Conservation (phyloP, 1,284 basidiomycete genomes). For the Nidula niveotomentosa region DNA sequence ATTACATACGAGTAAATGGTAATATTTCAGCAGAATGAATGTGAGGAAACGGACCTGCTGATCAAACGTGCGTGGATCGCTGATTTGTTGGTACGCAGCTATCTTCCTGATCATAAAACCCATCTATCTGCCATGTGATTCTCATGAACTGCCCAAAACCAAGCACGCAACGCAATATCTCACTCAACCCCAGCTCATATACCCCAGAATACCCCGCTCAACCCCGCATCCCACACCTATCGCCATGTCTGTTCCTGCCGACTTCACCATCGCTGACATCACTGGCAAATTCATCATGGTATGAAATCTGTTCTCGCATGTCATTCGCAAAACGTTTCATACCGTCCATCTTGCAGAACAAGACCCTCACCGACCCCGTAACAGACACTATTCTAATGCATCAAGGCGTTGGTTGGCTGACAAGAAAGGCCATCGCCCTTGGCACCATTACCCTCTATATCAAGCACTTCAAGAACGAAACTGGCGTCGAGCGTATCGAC, state of each 20-base stretch:
- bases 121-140: conserved; percentile 2
- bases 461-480: conserved; percentile 60
- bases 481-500: conserved; percentile 56
- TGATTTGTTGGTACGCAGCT: too few species aligned
- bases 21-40: too few species aligned
- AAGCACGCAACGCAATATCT: background rate
- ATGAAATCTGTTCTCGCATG: conserved; percentile 6
- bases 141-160: background rate
- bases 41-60: too few species aligned
- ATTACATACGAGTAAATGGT: too few species aligned
- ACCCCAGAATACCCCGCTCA: background rate
- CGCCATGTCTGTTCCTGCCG: conserved; percentile 39
- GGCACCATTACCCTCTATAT: conserved; percentile 54
- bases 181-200: background rate
- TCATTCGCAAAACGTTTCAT: background rate
- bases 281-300: conserved; percentile 52
- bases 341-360: conserved; percentile 39
- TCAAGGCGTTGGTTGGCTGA: conserved; percentile 65
- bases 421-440: conserved; percentile 49
- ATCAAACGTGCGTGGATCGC: too few species aligned
- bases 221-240: background rate
- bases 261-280: conserved; percentile 49
- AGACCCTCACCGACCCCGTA: conserved; percentile 49
- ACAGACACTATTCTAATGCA: conserved; percentile 57
- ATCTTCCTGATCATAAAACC: background rate